Evolutionary conservation across 768 basidiomycete genomes (phyloP).

Genomic region (Boletus rex-veris): DNA sequence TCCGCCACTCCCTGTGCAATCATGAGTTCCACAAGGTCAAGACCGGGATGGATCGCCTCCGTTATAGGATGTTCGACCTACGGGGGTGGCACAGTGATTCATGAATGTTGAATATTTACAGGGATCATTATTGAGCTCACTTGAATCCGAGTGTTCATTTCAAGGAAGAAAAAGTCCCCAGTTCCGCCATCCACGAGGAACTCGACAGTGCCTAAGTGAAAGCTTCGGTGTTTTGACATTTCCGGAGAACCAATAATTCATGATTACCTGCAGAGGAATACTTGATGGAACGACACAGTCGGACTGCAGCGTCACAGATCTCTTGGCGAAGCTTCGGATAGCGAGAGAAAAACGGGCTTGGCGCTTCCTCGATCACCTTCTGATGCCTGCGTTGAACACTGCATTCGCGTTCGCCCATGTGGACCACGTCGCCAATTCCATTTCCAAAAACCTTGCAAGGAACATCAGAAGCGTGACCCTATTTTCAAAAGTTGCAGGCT

Average conservation of each 20-base stretch:
- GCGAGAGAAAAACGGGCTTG: slow-evolving; percentile 52
- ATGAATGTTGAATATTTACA: background rate
- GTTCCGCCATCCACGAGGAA: slow-evolving; percentile 57
- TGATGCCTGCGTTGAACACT: slow-evolving; percentile 67
- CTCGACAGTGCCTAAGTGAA: slow-evolving; percentile 55
- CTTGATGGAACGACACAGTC: slow-evolving; percentile 44
- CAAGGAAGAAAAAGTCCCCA: slow-evolving; percentile 60
- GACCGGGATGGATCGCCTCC: slow-evolving; percentile 48
- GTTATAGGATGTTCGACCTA: slow-evolving; percentile 70
- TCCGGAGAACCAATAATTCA: background rate
- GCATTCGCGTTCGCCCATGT: slow-evolving; percentile 70
- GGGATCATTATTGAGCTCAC: slow-evolving; percentile 20
- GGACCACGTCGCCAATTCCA: slow-evolving; percentile 52
- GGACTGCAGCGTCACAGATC: slow-evolving; percentile 54
- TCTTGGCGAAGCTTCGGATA: slow-evolving; percentile 42
- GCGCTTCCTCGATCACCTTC: slow-evolving; percentile 70
- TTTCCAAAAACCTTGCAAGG: slow-evolving; percentile 60
- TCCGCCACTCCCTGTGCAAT: slow-evolving; percentile 52
- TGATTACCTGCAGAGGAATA: slow-evolving; percentile 56
- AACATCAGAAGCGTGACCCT: slow-evolving; percentile 1
- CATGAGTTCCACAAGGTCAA: slow-evolving; percentile 67
- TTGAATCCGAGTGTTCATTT: slow-evolving; percentile 70
- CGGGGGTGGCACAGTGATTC: background rate
- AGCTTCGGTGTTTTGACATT: background rate
- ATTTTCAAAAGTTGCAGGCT: background rate